phyloP scores from a whole-genome alignment of 2,329 filamentous ascomycete genomes.

The Trichoderma asperellum region DNA sequence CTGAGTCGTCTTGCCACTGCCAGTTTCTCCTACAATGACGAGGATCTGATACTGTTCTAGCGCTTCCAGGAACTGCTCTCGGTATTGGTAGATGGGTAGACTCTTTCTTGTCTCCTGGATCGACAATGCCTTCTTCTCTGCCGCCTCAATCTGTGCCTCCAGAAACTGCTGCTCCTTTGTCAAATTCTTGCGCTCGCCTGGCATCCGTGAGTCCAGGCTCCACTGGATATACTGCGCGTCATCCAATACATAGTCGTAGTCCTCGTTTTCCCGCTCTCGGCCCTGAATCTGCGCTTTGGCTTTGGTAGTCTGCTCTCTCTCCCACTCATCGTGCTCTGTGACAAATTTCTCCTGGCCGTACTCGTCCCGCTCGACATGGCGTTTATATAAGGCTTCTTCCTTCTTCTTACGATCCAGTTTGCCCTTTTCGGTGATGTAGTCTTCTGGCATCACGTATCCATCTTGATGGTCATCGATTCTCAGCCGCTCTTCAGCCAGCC shows the following conservation, averaged over 20 bases:
- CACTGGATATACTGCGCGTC: constrained; percentile 86
- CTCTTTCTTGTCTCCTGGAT: constrained; percentile 92
- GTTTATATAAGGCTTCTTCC: constrained; percentile 84
- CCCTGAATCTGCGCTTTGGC: constrained; percentile 83
- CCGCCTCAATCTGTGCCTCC: constrained; percentile 81
- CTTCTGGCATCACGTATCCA: constrained; percentile 90
- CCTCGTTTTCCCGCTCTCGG: constrained; percentile 74
- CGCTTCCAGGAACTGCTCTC: constrained; percentile 83
- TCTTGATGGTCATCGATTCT: constrained; percentile 90
- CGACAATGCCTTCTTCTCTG: constrained; percentile 82
- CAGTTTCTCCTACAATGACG: constrained; percentile 93
- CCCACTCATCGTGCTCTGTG: constrained; percentile 96
- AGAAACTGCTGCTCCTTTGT: constrained; percentile 79
- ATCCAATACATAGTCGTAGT: constrained; percentile 94
- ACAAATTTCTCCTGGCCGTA: constrained; percentile 86
- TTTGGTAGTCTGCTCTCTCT: constrained; percentile 83
- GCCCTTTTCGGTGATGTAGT: constrained; percentile 92
- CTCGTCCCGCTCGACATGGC: constrained; percentile 86
- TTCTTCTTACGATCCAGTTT: constrained; percentile 88
- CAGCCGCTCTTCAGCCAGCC: constrained; percentile 80
- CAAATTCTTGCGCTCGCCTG: constrained; percentile 71
- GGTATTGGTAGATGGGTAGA: constrained; percentile 85
- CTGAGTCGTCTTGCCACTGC: constrained; percentile 94
- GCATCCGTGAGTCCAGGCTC: constrained; percentile 72
- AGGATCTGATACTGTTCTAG: constrained; percentile 84